Percentiles rank a stretch among this genome's conserved stretches.
Evolutionary conservation across 345 rosid genomes (phyloP).

Genomic region (Hibiscus syriacus): DNA sequence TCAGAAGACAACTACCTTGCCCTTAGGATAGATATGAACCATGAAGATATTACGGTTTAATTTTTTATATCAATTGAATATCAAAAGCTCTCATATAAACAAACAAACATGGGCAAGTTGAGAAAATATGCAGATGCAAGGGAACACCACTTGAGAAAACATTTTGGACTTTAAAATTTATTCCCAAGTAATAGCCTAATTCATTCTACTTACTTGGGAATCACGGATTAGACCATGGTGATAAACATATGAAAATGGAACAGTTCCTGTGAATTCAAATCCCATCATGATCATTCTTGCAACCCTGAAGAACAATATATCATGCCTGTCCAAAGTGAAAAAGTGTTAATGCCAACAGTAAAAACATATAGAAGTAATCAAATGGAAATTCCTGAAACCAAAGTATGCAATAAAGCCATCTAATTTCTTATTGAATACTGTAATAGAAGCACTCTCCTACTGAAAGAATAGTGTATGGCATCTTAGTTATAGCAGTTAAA

Average conservation of each 20-base stretch:
- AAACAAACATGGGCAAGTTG: background rate
- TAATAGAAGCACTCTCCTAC: background rate
- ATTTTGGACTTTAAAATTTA: background rate
- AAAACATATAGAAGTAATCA: conserved; percentile 2
- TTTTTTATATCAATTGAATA: background rate
- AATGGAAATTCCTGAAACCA: background rate
- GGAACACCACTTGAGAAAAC: background rate
- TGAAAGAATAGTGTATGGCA: background rate
- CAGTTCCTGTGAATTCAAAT: conserved; percentile 88
- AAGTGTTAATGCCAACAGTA: conserved; percentile 9
- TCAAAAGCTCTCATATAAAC: background rate
- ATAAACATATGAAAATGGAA: conserved; percentile 82
- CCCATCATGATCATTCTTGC: conserved; percentile 99
- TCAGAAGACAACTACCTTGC: background rate
- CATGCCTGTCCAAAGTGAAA: conserved; percentile 72
- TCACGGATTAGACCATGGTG: conserved; percentile 96
- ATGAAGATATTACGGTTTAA: background rate
- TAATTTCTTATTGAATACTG: background rate
- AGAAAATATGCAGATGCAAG: too few relatives aligned
- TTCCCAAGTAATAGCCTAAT: background rate
- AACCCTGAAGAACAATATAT: conserved; percentile 97
- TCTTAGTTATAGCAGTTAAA: background rate
- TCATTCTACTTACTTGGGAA: conserved; percentile 55
- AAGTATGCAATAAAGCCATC: background rate
- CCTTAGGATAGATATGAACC: background rate